These are phyloP conservation scores for Corymbia citriodora DNA, from an alignment of 441 rosid genomes.

Conservation along the genomic window DNA sequence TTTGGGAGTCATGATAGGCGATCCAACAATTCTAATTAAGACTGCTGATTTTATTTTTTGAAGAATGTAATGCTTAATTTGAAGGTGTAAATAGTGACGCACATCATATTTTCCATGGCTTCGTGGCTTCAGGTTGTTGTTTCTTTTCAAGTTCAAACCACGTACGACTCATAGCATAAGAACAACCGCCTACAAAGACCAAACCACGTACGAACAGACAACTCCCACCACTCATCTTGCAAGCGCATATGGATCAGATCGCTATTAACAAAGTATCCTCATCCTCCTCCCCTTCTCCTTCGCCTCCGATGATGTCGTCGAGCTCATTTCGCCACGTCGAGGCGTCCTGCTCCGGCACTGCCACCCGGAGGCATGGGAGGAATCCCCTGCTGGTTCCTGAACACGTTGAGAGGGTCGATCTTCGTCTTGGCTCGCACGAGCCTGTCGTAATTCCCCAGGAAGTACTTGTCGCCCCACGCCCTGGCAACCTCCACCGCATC, in stretches of 20 bases:
- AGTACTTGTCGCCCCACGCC: constrained; percentile 43
- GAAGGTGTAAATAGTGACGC: background rate
- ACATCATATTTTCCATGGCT: background rate
- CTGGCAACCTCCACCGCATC: constrained; percentile 33
- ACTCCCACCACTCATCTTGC: background rate
- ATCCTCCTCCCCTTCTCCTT: background rate
- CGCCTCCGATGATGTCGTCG: background rate
- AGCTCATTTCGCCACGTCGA: background rate
- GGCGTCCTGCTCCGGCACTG: background rate
- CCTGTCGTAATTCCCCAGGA: constrained; percentile 34
- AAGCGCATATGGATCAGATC: background rate
- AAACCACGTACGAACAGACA: background rate
- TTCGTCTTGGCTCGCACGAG: constrained; percentile 32
- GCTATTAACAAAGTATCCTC: background rate
- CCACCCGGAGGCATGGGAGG: constrained; percentile 17
- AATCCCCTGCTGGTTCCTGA: constrained; percentile 34
- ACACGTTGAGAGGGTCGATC: constrained; percentile 39
- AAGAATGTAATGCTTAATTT: background rate
- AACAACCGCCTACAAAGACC: background rate
- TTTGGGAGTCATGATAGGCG: background rate
- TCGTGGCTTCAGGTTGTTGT: background rate
- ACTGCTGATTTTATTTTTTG: background rate
- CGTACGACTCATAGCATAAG: background rate
- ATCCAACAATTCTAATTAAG: background rate
- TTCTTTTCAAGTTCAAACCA: background rate